Evolutionary conservation across 2,329 filamentous ascomycete species (phyloP), one percentile per base, ranked within the genome.

Genomic region (Colletotrichum tabaci): DNA sequence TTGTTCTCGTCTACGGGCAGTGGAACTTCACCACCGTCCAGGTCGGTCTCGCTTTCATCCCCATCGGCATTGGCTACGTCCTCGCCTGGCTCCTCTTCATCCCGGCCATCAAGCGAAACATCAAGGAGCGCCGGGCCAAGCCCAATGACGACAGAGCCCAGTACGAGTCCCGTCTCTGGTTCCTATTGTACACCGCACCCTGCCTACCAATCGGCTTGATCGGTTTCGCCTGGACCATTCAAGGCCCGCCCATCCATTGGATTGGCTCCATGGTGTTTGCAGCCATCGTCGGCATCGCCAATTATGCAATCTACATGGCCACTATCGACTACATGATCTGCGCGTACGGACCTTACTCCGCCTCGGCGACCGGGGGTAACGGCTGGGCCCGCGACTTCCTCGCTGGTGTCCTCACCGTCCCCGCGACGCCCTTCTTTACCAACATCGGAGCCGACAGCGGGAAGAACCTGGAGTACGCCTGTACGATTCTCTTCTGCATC

Each of bases 291-390:
- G 93, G 91, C 26, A 91, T 94, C 62, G 92, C 92, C 66, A 94
- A 94, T 77, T 93, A 92, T 49, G 84, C 88, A 44, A 93, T 93
- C 69, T 94, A 94, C 82, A 93, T 93, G 89, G 90, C 91, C 1
- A 93, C 91, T 1, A 92, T 94, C 74, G 91, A 94, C 80, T 94
- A 94, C 82, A 93, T 94, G 88, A 89, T 94, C 46, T 91, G 90
- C 69, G 90, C 92, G 0, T 94, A 94, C 76, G 93, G 92, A 0
- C 89, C 89, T 0, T 94, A 93, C 78, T 89, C 91, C 2, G 92
- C 92, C 1, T 93, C 91, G 0, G 93, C 93, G 0, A 94, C 92
- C 0, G 93, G 92, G 50, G 92, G 92, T 23, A 94, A 94, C 74
- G 93, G 92, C 2, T 94, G 92, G 82, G 87, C 91, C 3, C 87